A percentile compares a stretch with the other conserved stretches of the same genome.
Conservation (phyloP, 2,329 filamentous ascomycete species). For the Colletotrichum chrysophilum region DNA sequence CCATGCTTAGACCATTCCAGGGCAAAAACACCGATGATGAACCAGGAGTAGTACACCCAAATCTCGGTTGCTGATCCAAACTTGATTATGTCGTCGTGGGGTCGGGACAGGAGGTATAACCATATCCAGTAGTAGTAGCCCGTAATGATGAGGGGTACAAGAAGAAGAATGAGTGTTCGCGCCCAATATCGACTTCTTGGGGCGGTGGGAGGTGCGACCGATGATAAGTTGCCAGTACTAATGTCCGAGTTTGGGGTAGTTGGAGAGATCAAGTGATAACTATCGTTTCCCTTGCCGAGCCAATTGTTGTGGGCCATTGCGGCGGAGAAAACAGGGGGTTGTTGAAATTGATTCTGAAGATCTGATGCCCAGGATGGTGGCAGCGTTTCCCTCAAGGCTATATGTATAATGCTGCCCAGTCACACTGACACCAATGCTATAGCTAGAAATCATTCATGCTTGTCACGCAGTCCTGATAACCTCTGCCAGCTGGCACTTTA, state of each 20-base stretch:
- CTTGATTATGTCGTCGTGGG: neutral
- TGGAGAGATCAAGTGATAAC: neutral
- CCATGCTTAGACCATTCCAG: constrained; percentile 22
- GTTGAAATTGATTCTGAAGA: neutral
- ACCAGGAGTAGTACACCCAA: constrained; percentile 22
- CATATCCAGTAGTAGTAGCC: neutral
- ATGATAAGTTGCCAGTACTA: neutral
- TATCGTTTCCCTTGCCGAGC: neutral
- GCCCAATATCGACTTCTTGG: neutral
- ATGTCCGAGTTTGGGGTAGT: neutral
- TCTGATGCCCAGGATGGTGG: neutral
- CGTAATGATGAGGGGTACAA: neutral
- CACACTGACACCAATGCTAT: fast-evolving
- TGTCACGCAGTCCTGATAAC: neutral
- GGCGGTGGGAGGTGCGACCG: neutral
- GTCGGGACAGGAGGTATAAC: neutral
- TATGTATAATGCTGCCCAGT: neutral
- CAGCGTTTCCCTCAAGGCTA: neutral
- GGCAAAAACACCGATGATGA: constrained; percentile 24
- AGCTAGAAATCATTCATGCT: neutral
- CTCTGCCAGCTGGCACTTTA: neutral
- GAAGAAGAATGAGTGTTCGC: neutral
- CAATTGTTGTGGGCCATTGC: neutral
- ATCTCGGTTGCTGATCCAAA: neutral
- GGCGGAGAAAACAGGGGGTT: neutral